Evolutionary conservation across 148 eudicot genomes (phyloP), one percentile per base, ranked within the genome.

Genomic region (Talinum fruticosum): DNA sequence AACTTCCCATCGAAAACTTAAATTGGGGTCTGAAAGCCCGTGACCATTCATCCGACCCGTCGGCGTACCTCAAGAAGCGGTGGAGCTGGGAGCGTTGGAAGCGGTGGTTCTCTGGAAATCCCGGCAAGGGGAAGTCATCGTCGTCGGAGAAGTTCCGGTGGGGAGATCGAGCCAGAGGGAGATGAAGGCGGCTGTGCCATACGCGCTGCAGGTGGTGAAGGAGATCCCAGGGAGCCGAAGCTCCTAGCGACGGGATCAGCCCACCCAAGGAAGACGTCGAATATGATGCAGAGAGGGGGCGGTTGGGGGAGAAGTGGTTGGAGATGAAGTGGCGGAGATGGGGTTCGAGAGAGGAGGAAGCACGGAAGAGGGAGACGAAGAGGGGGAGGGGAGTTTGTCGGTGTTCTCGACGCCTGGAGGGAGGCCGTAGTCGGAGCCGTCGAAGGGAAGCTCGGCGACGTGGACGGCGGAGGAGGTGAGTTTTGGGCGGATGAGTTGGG

Each of bases 121-220:
- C 96, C 4, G 94, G 89, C 12, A 89, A 6, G 0, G n/a, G n/a
- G 53, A 93, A 93, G 28, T 86, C 86, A 1, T 82, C 89, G 0
- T 84, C 71, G 18, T 82, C 83, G 0, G 79, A 5, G 33, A 34
- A 19, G 26, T 32, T 71, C 23, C 86, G 80, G 44, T 92, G 97
- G 98, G 95, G 5, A 94, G 86, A 62, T 94, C 65, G 12, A 44
- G 81, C 98, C 98, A 92, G 0, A 92, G 1, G 0, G 97, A 89
- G 0, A 66, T 0, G 35, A 88, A 89, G 0, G 97, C 89, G 0
- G 92, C 87, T 0, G 86, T 84, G 47, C 98, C 97, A 68, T 90
- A 92, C 16, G 94, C 96, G 51, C 97, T 96, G n/a, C 91, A 78
- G 0, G 98, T 92, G 77, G 86, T 71, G 79, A 94, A 94, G 29